Evolutionary conservation across 192 early-diverging fungal genomes (phyloP).

Genomic region (Chytriomyces confervae): DNA sequence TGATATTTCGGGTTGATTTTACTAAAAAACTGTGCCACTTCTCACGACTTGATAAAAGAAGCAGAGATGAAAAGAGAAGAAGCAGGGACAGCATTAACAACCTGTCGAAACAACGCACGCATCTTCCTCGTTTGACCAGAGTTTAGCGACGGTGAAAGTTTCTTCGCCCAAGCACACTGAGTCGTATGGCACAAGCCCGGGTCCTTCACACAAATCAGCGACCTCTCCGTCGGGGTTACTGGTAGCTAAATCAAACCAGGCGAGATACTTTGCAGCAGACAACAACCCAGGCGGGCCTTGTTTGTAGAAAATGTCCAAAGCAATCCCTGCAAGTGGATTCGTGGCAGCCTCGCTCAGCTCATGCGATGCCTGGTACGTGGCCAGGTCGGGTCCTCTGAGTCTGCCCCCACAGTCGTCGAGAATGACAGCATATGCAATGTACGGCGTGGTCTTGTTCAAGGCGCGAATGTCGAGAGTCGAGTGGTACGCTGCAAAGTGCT

Average conservation of each 20-base stretch:
- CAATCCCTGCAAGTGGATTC: neutral
- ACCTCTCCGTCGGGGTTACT: neutral
- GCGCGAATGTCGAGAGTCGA: neutral
- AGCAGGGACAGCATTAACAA: too few species aligned
- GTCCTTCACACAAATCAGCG: neutral
- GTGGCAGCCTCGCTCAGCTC: slow-evolving; percentile 1
- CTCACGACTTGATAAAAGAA: too few species aligned
- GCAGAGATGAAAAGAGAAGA: too few species aligned
- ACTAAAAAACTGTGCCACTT: slow-evolving; percentile 30
- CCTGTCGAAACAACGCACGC: neutral
- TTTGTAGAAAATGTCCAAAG: neutral
- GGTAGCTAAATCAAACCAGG: neutral
- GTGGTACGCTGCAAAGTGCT: neutral
- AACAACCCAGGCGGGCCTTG: neutral
- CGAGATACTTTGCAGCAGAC: neutral
- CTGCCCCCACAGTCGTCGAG: neutral
- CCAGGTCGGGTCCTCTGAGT: neutral
- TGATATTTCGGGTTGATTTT: neutral
- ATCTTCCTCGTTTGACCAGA: neutral
- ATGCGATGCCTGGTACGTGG: neutral
- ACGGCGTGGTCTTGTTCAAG: neutral
- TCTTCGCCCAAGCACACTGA: neutral
- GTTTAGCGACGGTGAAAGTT: neutral
- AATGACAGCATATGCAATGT: slow-evolving; percentile 1
- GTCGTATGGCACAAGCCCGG: neutral